A percentile compares a stretch with the other conserved stretches of the same genome.
These are phyloP conservation scores for Pseudogymnoascus verrucosus DNA, from an alignment of 2,329 filamentous ascomycete species.

Conservation along the genomic window DNA sequence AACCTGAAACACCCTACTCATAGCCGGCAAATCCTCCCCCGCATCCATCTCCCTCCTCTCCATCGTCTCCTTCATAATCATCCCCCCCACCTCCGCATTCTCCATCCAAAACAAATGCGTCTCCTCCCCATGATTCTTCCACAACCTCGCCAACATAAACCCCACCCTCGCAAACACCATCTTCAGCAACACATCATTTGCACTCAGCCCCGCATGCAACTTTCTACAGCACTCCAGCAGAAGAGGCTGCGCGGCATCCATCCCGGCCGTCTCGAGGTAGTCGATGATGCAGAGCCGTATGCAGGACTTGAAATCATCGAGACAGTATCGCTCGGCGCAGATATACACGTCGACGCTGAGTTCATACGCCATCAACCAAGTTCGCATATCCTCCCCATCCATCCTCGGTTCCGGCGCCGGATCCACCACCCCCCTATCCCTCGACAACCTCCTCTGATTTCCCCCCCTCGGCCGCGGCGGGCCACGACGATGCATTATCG, in stretches of 20 bases:
- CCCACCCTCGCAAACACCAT: constrained; percentile 43
- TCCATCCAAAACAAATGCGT: constrained; percentile 36
- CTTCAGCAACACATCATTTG: constrained; percentile 36
- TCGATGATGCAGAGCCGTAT: constrained; percentile 38
- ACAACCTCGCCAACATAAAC: constrained; percentile 39
- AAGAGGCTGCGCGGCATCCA: constrained; percentile 23
- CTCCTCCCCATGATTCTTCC: constrained; percentile 33
- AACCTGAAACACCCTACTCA: constrained; percentile 28
- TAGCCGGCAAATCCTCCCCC: constrained; percentile 35
- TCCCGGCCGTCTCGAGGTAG: constrained; percentile 29
- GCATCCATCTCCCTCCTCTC: constrained; percentile 35
- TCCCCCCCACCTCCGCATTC: constrained; percentile 38
- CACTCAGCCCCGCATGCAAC: constrained; percentile 36
- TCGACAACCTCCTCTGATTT: constrained; percentile 16
- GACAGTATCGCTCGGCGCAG: constrained; percentile 39
- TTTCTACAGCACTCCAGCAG: constrained; percentile 37
- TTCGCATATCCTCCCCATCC: constrained; percentile 37
- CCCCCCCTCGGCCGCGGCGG: constrained; percentile 16
- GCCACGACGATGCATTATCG: constrained; percentile 14
- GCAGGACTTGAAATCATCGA: constrained; percentile 37
- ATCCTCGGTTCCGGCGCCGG: constrained; percentile 23
- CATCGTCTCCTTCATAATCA: constrained; percentile 41
- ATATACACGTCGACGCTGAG: constrained; percentile 43
- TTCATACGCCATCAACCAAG: constrained; percentile 40
- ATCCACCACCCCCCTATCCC: constrained; percentile 16